These are phyloP conservation scores for Naganishia randhawae DNA, from an alignment of 768 basidiomycete species.

Conservation along the genomic window DNA sequence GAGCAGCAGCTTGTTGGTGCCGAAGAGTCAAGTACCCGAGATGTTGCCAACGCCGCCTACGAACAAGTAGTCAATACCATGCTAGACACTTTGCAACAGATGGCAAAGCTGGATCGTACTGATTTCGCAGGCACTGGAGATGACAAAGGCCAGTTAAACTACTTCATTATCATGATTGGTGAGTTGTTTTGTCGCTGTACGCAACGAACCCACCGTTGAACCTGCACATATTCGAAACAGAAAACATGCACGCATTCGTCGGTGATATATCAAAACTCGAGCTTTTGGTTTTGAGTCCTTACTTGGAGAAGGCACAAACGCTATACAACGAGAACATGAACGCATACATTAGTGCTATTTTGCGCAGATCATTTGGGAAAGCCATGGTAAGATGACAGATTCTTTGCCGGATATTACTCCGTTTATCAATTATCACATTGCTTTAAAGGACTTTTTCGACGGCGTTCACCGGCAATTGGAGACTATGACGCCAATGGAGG, in stretches of 20 bases:
- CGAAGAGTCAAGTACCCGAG: constrained; percentile 53
- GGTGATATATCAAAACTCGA: constrained; percentile 64
- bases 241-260: constrained; percentile 94
- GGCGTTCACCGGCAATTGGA: constrained; percentile 82
- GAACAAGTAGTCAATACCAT: constrained; percentile 83
- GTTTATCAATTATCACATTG: not conserved
- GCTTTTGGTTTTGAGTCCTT: constrained; percentile 62
- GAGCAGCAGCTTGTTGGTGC: constrained; percentile 78
- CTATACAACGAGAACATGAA: constrained; percentile 85
- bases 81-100: constrained; percentile 88
- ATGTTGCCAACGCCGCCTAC: constrained; percentile 72
- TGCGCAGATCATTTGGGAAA: constrained; percentile 79
- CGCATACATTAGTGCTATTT: constrained; percentile 79
- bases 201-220: not conserved
- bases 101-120: constrained; percentile 91
- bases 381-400: constrained; percentile 76
- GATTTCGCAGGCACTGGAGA: constrained; percentile 56
- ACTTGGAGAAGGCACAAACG: constrained; percentile 67
- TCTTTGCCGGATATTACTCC: not conserved
- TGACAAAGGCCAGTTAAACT: constrained; percentile 94
- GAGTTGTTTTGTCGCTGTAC: constrained; percentile 42
- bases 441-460: constrained; percentile 81
- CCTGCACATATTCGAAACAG: constrained; percentile 53
- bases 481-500: constrained; percentile 66
- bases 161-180: constrained; percentile 93